Evolutionary conservation across 768 basidiomycete species (phyloP), one percentile per base, ranked within the genome.

Genomic region (Trametes villosa): DNA sequence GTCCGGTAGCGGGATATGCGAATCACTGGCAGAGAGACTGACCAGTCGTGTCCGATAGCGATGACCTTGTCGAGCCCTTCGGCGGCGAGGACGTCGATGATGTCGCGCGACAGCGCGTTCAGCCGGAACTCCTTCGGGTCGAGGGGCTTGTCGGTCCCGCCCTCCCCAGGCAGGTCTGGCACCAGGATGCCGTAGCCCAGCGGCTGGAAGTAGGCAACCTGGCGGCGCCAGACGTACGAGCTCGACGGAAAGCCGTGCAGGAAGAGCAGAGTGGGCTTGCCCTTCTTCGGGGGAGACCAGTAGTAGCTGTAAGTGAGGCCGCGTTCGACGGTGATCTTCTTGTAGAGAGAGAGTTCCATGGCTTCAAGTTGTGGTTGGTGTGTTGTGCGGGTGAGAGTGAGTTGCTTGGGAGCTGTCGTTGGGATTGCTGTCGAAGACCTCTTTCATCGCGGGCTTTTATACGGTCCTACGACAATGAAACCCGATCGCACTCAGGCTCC

Each of bases 111-210:
- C 24, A 78, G 58, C 33, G 30, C 34, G 7, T 53, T 68, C 8
- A 47, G 46, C 3, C 58, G 59, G 65, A 73, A 78, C 30, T 57
- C 49, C 18, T 64, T 57, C 9, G 51, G 50, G 22, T 76, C 72
- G 0, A 40, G 62, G 7, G 81, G 75, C 65, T 81, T 82, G 54
- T 74, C 74, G 1, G 83, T 81, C 17, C 66, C 74, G 9, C 79
- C 81, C 22, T 70, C 75, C 4, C 83, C 83, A 8, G 83, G 75
- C 64, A 79, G 71, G 63, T 83, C 82, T 0, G 81, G 80, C n/a
- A 72, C 76, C 47, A 83, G 63, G 7, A 82, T n/a, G 7, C 79
- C 76, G 41, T 77, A 80, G 22, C 81, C 81, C 59, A 67, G 65
- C 20, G 68, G 65, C 45, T 70, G 58, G 64, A 83, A 74, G 66